Evolutionary conservation across 148 eudicot genomes (phyloP).

Genomic region (Bassia scoparia): DNA sequence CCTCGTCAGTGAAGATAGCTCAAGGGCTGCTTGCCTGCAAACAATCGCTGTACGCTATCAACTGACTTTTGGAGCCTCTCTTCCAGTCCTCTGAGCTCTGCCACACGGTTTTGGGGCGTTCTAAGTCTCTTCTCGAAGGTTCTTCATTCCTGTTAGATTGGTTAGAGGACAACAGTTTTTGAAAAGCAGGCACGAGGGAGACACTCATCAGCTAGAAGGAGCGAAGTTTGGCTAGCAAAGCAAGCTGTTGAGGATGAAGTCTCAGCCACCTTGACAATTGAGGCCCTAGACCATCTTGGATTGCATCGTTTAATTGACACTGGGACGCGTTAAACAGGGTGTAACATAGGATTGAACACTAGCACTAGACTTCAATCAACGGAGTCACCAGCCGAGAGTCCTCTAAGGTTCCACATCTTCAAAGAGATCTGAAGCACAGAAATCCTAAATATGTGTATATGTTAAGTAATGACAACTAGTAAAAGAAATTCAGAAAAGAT

Average conservation of each 20-base stretch:
- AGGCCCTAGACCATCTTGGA: slow-evolving; percentile 51
- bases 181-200: slow-evolving; percentile 71
- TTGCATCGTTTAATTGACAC: slow-evolving; percentile 59
- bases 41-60: slow-evolving; percentile 74
- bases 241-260: slow-evolving; percentile 70
- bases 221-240: slow-evolving; percentile 71
- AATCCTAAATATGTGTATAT: not conserved
- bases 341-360: slow-evolving; percentile 59
- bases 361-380: slow-evolving; percentile 61
- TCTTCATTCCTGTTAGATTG: slow-evolving; percentile 41
- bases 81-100: slow-evolving; percentile 77
- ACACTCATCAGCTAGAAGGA: slow-evolving; percentile 69
- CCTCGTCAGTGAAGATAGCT: slow-evolving; percentile 85
- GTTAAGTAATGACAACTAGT: not conserved
- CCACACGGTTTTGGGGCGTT: slow-evolving; percentile 48
- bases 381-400: slow-evolving; percentile 48
- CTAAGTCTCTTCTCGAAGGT: slow-evolving; percentile 39
- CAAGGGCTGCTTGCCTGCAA: slow-evolving; percentile 92
- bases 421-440: slow-evolving; percentile 46
- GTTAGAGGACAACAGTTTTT: slow-evolving; percentile 38
- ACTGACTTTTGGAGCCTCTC: slow-evolving; percentile 63
- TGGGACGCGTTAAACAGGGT: slow-evolving; percentile 63
- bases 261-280: slow-evolving; percentile 78
- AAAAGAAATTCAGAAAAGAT: no score
- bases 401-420: slow-evolving; percentile 77